These are phyloP conservation scores for Tetrahymena elliotti DNA, from an alignment of 73 alveolate genomes.

Conservation along the genomic window DNA sequence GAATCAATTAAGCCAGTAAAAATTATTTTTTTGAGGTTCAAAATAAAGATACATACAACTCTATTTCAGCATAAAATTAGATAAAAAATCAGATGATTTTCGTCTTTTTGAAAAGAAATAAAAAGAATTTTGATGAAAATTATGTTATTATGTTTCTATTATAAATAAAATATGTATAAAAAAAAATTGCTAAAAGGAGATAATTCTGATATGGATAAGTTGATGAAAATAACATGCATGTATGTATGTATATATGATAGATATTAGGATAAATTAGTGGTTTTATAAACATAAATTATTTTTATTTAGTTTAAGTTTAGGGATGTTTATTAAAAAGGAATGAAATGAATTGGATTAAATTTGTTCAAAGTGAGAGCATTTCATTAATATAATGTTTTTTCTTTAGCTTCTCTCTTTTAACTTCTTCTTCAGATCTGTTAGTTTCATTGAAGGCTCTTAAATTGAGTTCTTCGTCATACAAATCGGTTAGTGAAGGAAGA, in stretches of 20 bases:
- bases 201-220: not conserved
- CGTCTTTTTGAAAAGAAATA: too few relatives aligned
- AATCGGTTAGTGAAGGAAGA: constrained; percentile 31
- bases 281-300: not conserved
- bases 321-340: not conserved
- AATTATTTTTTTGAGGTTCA: too few relatives aligned
- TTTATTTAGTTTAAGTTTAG: not conserved
- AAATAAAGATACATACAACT: too few relatives aligned
- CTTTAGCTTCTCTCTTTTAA: not conserved
- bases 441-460: constrained; percentile 1
- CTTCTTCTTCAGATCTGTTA: constrained; percentile 27
- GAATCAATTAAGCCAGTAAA: too few relatives aligned
- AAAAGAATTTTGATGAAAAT: too few relatives aligned
- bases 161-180: too few relatives aligned
- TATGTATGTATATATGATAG: not conserved
- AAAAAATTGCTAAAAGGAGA: too few relatives aligned
- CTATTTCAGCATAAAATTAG: too few relatives aligned
- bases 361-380: not conserved
- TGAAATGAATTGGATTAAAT: not conserved
- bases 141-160: too few relatives aligned
- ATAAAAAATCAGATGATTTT: too few relatives aligned
- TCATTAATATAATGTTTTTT: constrained; percentile 21
- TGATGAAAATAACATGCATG: not conserved
- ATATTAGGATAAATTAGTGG: not conserved
- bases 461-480: constrained; percentile 19